phyloP scores from a whole-genome alignment of 306 rosid genomes.

The Medicago ruthenica region DNA sequence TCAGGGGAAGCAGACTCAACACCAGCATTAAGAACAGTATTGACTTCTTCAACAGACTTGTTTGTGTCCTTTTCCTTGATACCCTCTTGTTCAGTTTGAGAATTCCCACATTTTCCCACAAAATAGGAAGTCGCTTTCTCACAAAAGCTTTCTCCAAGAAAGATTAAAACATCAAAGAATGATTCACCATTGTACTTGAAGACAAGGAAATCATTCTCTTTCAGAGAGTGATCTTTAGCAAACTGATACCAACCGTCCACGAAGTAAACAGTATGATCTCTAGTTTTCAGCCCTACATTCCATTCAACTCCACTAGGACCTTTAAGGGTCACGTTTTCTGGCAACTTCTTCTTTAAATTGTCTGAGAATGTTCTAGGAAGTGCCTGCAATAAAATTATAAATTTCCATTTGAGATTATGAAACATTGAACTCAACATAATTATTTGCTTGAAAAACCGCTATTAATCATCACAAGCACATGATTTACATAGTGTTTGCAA shows the following conservation, averaged over 20 bases:
- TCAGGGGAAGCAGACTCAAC: constrained; percentile 40
- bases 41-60: constrained; percentile 40
- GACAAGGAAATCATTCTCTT: constrained; percentile 67
- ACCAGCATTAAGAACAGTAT: constrained; percentile 41
- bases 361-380: constrained; percentile 61
- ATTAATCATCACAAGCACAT: no score
- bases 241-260: constrained; percentile 67
- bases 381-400: constrained; percentile 53
- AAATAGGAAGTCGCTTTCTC: constrained; percentile 73
- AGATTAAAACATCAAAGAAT: constrained; percentile 65
- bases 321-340: constrained; percentile 55
- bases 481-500: no score
- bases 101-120: constrained; percentile 53
- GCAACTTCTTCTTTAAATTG: constrained; percentile 62
- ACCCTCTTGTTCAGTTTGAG: constrained; percentile 28
- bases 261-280: constrained; percentile 52
- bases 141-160: constrained; percentile 59
- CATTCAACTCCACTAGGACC: constrained; percentile 73
- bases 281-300: constrained; percentile 57
- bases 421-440: neutral
- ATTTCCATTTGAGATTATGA: neutral
- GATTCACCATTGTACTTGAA: constrained; percentile 69
- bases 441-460: no score
- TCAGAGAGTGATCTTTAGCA: constrained; percentile 60
- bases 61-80: constrained; percentile 39